Evolutionary conservation across 2,329 filamentous ascomycete species (phyloP), one percentile per base, ranked within the genome.

Genomic region (Aspergillus fijiensis): DNA sequence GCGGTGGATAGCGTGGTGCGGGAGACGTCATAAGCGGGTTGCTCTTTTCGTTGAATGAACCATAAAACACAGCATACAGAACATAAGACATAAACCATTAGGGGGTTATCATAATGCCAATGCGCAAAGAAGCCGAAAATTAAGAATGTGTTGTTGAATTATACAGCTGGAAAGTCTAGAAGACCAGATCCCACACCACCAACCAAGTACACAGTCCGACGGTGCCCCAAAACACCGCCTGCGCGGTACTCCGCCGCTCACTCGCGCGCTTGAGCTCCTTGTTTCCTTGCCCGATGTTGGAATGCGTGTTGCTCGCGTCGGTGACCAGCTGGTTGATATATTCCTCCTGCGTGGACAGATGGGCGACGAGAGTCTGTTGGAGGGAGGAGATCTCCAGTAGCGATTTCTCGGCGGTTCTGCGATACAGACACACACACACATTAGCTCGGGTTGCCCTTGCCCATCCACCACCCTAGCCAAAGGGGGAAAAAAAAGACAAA

Each of bases 371-470:
- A 57, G 94, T 88, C 58, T 90, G 91, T 74, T 99, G 95, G 55
- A 99, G 81, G 72, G 96, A 92, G 7, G 92, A 90, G 64, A 99
- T 97, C 74, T 99, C 95, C 3, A 96, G 77, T 5, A 99, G 84
- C 0, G 92, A 96, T 73, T 90, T 91, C 75, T 99, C 92, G 0
- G 92, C 92, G 27, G 89, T 90, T 70, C 91, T 96, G 3, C 14
- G 70, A 55, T 16, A 12, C 11, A 39, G 25, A 42, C 2, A 5
- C 7, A 25, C 29, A 25, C 29, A 31, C 12, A 49, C 3, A n/a
- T 29, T 29, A 29, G 27, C 27, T 29, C 27, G 9, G 27, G 7
- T 29, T 29, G 7, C 27, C 9, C 7, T 29, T 7, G 27, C 10
- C 10, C 27, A 10, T 9, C 7, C 2, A 7, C 27, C 27, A 10